These are phyloP conservation scores for Scenedesmus sp. DNA, from an alignment of 163 green algal genomes.

Conservation along the genomic window DNA sequence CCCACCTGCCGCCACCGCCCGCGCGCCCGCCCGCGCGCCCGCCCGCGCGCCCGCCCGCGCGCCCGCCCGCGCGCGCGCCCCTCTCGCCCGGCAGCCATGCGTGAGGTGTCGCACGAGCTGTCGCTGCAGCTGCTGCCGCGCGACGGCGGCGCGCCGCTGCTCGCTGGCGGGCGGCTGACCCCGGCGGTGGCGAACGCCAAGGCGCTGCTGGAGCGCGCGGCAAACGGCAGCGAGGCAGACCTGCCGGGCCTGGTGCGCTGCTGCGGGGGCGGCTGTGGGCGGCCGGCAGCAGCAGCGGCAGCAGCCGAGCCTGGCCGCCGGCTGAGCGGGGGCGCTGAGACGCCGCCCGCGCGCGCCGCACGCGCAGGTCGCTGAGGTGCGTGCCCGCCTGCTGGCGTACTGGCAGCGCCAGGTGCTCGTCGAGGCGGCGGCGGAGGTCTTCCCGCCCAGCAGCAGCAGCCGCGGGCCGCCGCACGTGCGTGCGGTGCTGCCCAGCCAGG, in stretches of 20 bases:
- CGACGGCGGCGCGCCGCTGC: neutral
- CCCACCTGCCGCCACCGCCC: no score
- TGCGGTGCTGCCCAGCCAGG: conserved; percentile 13
- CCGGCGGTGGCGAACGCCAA: neutral
- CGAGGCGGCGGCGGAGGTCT: conserved; percentile 38
- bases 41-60: neutral
- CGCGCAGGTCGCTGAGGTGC: conserved; percentile 38
- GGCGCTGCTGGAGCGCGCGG: conserved; percentile 18
- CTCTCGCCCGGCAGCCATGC: neutral
- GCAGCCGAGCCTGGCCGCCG: no score
- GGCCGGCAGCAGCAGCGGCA: no score
- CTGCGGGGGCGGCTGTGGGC: no score
- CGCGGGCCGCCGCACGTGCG: conserved; percentile 21
- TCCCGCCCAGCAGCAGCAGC: conserved; percentile 4
- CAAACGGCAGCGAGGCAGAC: no score
- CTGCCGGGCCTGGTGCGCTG: no score
- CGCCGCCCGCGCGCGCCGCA: neutral
- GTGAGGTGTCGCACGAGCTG: neutral
- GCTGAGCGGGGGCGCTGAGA: no score
- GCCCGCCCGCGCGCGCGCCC: no score
- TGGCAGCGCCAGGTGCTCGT: conserved; percentile 34
- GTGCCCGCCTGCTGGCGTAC: conserved; percentile 23
- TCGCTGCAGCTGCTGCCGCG: neutral
- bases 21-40: neutral
- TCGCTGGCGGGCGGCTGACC: conserved; percentile 7